phyloP scores from a whole-genome alignment of 2,329 filamentous ascomycete genomes.

The Monilinia polystroma region DNA sequence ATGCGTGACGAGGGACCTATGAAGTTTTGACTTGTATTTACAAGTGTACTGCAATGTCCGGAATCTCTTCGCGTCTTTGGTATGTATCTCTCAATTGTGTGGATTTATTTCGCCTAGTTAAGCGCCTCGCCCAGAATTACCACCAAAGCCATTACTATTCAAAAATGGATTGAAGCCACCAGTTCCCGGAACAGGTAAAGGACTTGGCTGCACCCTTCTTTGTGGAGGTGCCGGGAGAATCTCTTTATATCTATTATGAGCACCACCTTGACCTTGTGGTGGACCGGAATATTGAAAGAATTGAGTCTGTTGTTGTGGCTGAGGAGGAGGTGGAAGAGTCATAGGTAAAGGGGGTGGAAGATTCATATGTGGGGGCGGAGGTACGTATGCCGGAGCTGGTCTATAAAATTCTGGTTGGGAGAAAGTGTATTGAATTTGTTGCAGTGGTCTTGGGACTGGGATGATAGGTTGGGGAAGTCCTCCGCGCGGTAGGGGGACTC shows the following conservation, averaged over 20 bases:
- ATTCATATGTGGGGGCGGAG: constrained; percentile 15
- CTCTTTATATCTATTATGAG: constrained; percentile 14
- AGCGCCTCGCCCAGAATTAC: background rate
- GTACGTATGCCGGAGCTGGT: background rate
- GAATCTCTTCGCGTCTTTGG: background rate
- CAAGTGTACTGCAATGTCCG: background rate
- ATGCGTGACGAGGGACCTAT: no score
- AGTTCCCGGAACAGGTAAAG: background rate
- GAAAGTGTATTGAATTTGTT: constrained; percentile 8
- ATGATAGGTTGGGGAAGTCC: constrained; percentile 1
- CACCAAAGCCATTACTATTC: background rate
- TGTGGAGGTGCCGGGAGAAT: constrained; percentile 17
- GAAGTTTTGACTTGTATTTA: background rate
- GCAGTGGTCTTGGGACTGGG: background rate
- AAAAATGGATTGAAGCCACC: constrained; percentile 9
- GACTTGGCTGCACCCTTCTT: background rate
- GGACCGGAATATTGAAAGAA: constrained; percentile 19
- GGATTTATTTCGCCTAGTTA: background rate
- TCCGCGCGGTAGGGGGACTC: background rate
- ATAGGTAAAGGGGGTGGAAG: constrained; percentile 9
- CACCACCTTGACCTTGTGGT: background rate
- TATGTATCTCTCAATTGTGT: background rate
- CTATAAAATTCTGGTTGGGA: constrained; percentile 16
- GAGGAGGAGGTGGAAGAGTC: constrained; percentile 15
- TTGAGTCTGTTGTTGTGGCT: constrained; percentile 10